These are phyloP conservation scores for Diaporthe velutina DNA, from an alignment of 2,329 filamentous ascomycete genomes.

Conservation along the genomic window DNA sequence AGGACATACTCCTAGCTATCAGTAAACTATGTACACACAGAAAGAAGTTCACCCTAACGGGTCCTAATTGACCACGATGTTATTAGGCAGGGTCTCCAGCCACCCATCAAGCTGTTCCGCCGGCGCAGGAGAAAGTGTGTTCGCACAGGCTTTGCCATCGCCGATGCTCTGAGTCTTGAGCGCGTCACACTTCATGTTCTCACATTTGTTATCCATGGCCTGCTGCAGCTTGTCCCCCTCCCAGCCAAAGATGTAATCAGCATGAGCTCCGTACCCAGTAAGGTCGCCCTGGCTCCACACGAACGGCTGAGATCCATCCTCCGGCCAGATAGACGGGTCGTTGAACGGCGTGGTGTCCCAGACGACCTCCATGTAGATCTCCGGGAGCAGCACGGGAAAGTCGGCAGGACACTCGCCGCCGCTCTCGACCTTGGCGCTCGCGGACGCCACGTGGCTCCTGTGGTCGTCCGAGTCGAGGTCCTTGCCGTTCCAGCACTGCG, in stretches of 20 bases:
- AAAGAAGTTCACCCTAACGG: rapidly evolving
- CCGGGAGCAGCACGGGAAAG: constrained; percentile 52
- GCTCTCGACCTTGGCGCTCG: constrained; percentile 42
- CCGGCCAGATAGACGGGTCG: constrained; percentile 46
- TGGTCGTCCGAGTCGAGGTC: constrained; percentile 62
- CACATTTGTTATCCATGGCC: constrained; percentile 44
- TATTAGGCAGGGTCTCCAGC: constrained; percentile 16
- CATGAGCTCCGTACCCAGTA: constrained; percentile 51
- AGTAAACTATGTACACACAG: neutral
- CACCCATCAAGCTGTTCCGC: constrained; percentile 11
- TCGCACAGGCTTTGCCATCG: constrained; percentile 40
- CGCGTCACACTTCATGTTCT: constrained; percentile 41
- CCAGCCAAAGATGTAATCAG: constrained; percentile 56
- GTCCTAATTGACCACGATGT: constrained; percentile 5
- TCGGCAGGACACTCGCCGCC: constrained; percentile 39
- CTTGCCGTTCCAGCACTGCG: constrained; percentile 66
- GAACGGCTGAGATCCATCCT: constrained; percentile 50
- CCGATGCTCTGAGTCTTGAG: constrained; percentile 41
- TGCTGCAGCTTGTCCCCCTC: constrained; percentile 49
- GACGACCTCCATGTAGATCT: constrained; percentile 51
- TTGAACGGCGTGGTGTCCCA: constrained; percentile 50
- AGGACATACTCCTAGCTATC: neutral
- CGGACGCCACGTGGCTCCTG: constrained; percentile 56
- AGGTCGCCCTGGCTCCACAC: constrained; percentile 48
- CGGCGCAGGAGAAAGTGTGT: constrained; percentile 9